Conservation (phyloP, 2,329 filamentous ascomycete genomes). For the Oidium heveae region DNA sequence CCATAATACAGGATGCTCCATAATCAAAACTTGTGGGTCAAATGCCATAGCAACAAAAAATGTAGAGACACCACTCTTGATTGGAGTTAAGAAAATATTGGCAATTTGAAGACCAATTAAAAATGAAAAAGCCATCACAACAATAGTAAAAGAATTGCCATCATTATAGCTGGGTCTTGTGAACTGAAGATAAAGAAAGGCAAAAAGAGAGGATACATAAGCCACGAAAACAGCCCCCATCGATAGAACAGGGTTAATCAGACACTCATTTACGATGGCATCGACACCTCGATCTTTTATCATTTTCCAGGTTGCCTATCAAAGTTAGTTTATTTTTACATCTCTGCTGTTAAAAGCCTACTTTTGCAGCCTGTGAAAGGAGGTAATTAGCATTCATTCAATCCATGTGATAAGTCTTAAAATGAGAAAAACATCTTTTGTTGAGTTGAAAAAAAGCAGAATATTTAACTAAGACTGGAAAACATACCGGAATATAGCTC, state of each 20-base stretch:
- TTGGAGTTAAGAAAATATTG: conserved; percentile 69
- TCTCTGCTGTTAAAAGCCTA: background rate
- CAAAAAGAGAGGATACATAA: conserved; percentile 55
- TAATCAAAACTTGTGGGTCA: conserved; percentile 49
- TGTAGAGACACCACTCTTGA: conserved; percentile 73
- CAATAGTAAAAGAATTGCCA: conserved; percentile 40
- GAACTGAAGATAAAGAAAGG: conserved; percentile 69
- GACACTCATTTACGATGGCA: conserved; percentile 44
- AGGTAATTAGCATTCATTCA: background rate
- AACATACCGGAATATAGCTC: conserved; percentile 54
- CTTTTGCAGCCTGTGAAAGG: background rate
- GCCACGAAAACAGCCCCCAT: conserved; percentile 66
- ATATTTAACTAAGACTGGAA: background rate
- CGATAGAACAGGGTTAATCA: conserved; percentile 28
- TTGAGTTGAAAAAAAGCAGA: background rate
- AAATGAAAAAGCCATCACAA: conserved; percentile 67
- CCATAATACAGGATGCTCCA: conserved; percentile 63
- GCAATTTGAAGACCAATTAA: conserved; percentile 75
- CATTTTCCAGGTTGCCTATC: conserved; percentile 26
- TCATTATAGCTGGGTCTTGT: conserved; percentile 58
- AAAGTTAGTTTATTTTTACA: background rate
- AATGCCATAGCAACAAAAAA: conserved; percentile 61
- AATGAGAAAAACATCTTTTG: background rate
- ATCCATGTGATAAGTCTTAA: background rate
- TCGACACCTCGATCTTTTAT: conserved; percentile 83